Base-by-base conservation (phyloP, 2,329 filamentous ascomycete species). In the Cordyceps farinosa region DNA sequence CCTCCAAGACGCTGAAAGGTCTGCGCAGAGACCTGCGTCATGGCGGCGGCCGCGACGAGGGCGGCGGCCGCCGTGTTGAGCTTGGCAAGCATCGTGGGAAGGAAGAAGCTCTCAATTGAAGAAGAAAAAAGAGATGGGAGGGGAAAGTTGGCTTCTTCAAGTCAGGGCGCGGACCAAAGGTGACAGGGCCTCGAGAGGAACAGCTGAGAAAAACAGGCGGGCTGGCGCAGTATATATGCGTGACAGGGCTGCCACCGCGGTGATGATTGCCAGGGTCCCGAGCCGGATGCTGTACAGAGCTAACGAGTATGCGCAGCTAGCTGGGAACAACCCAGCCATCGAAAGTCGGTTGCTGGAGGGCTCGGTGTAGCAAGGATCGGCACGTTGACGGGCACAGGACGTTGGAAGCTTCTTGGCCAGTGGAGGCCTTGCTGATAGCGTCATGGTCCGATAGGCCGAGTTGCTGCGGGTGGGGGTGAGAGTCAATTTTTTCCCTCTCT, bases 1-100 rank as follows among this genome's bases (percentile, higher is more conserved):
- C 81, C 81, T 65, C 85, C 85, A 22, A 87, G 78, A 57, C 85
- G 79, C 73, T 84, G 84, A 75, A 79, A 87, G 38, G 83, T 86
- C 77, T 87, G 84, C 38, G 80, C 84, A 45, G 79, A 77, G 67
- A 78, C 81, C 47, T 54, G 54, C 60, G 73, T 71, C 51, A 78
- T 71, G 58, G 78, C 68, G 32, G 72, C 68, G 64, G 69, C 69
- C 53, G 64, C 50, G n/a, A 63, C 50, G 44, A 63, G 44, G 65
- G 72, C 69, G 66, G 71, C 70, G 67, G 72, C 70, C 64, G 72
- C 70, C 64, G 70, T 66, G 67, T 71, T 74, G 67, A 78, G 66
- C 70, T 74, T 79, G 68, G 71, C 72, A 68, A 77, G 71, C 71
- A 75, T 78, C 40, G 40, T 47, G 27, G 22, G 22, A 22, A 22